Evolutionary conservation across 108 stramenopile species (phyloP).

Genomic region (Epipyxis sp.): DNA sequence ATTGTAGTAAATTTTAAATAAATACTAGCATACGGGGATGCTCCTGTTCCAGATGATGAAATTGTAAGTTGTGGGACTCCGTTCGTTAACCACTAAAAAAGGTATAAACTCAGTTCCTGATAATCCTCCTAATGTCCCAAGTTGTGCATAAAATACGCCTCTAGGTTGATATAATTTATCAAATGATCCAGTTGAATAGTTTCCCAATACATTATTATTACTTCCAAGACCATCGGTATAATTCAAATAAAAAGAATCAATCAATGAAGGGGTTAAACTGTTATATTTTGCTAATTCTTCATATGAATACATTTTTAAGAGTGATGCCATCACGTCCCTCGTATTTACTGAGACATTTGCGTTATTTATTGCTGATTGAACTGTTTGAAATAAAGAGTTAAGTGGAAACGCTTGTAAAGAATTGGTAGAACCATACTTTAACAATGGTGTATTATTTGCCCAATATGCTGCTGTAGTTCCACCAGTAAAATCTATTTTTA

Average conservation of each 20-base stretch:
- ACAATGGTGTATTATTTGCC: background rate
- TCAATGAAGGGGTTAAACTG: background rate
- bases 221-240: background rate
- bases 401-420: background rate
- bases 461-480: background rate
- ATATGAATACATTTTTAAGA: background rate
- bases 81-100: background rate
- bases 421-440: background rate
- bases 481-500: too few species aligned
- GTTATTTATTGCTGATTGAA: background rate
- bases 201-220: background rate
- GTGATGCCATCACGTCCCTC: background rate
- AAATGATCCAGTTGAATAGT: background rate
- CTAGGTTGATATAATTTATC: background rate
- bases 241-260: background rate
- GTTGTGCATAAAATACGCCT: background rate
- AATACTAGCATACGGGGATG: background rate
- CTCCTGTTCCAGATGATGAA: background rate
- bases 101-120: background rate
- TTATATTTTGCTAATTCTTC: slow-evolving; percentile 2
- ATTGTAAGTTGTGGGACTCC: background rate
- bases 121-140: background rate
- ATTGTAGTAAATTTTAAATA: background rate
- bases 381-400: background rate
- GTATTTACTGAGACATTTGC: slow-evolving; percentile 1